Evolutionary conservation across 2,329 filamentous ascomycete genomes (phyloP).

Genomic region (Hymenotorrendiella dingleyae): DNA sequence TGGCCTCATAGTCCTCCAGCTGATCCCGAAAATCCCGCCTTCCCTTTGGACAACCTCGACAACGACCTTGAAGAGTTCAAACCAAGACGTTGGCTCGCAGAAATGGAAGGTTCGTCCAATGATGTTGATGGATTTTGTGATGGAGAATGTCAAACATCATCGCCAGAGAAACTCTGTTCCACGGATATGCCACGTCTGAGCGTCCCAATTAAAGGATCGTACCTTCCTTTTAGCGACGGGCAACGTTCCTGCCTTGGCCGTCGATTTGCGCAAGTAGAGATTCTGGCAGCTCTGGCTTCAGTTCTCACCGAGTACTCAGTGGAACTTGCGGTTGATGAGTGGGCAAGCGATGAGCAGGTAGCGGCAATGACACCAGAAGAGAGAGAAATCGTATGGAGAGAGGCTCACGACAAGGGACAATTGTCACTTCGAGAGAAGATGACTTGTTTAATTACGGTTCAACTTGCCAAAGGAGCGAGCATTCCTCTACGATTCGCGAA

Average conservation of each 20-base stretch:
- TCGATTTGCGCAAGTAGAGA: slow-evolving; percentile 30
- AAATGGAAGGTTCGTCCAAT: not conserved
- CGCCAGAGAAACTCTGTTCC: not conserved
- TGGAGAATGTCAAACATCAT: slow-evolving; percentile 5
- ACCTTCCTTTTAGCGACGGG: slow-evolving; percentile 53
- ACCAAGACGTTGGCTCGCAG: slow-evolving; percentile 63
- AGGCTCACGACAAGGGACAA: slow-evolving; percentile 11
- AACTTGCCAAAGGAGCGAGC: slow-evolving; percentile 5
- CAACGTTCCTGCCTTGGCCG: slow-evolving; percentile 37
- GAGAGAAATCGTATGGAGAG: slow-evolving; percentile 6
- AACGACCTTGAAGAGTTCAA: slow-evolving; percentile 62
- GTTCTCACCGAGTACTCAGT: slow-evolving; percentile 11
- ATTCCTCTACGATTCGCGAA: slow-evolving; percentile 12
- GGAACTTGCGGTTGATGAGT: slow-evolving; percentile 14
- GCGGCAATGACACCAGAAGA: slow-evolving; percentile 5
- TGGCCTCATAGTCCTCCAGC: slow-evolving; percentile 49
- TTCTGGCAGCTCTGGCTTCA: slow-evolving; percentile 23
- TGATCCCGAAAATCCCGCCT: slow-evolving; percentile 29
- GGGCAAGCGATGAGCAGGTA: slow-evolving; percentile 11
- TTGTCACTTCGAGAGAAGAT: slow-evolving; percentile 4
- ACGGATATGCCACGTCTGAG: slow-evolving; percentile 26
- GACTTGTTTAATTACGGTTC: slow-evolving; percentile 11
- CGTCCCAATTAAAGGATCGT: slow-evolving; percentile 49
- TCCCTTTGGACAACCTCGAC: slow-evolving; percentile 13
- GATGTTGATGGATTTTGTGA: slow-evolving; percentile 23